A percentile compares a stretch with the other conserved stretches of the same genome.
phyloP scores from a whole-genome alignment of 208 protist species.

The Naegleria fowleri region DNA sequence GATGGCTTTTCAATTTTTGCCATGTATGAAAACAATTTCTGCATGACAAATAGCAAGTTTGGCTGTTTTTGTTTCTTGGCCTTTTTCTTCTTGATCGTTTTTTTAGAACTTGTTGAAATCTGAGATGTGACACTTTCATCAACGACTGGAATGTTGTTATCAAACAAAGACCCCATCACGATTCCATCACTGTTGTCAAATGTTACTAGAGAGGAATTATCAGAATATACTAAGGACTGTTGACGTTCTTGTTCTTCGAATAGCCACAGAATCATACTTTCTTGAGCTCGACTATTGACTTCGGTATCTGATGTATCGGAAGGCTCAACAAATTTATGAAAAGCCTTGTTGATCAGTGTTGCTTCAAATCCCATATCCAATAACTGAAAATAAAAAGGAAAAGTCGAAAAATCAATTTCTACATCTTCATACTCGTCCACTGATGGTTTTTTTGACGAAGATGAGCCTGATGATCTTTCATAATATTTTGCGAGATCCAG shows the following conservation, averaged over 20 bases:
- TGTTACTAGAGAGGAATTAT: neutral
- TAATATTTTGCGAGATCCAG: neutral
- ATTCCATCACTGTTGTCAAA: neutral
- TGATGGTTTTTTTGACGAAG: neutral
- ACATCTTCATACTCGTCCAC: neutral
- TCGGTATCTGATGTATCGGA: neutral
- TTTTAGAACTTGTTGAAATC: neutral
- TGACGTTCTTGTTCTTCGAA: neutral
- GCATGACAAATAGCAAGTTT: neutral
- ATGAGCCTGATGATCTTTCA: neutral
- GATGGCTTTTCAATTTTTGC: neutral
- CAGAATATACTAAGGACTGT: neutral
- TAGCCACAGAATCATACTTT: neutral
- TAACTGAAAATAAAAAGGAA: neutral
- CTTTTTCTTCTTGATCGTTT: neutral
- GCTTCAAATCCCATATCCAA: neutral
- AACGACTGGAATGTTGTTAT: neutral
- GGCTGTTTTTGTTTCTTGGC: neutral
- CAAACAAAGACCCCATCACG: neutral
- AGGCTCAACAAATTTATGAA: neutral
- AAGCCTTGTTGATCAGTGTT: neutral
- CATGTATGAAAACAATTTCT: neutral
- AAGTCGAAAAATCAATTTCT: neutral
- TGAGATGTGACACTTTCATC: neutral
- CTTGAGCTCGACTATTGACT: neutral